Percentiles rank a stretch among this genome's conserved stretches.
Conservation (phyloP, 1,139 yeast genomes). For the Diutina scorzettiae region DNA sequence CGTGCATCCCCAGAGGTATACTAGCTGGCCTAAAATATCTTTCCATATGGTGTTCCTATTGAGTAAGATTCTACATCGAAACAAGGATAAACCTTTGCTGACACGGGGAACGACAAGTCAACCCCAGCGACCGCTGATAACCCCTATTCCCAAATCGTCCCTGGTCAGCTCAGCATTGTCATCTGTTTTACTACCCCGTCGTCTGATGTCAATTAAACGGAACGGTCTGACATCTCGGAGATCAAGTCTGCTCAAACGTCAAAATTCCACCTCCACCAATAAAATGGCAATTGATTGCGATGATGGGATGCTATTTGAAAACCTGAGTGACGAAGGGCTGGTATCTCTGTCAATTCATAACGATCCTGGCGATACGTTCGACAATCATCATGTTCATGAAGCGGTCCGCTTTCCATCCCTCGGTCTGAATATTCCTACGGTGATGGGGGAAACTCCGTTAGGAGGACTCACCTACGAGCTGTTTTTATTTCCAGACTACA, state of each 20-base stretch:
- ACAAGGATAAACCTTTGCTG: neutral
- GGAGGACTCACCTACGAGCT: slow-evolving; percentile 26
- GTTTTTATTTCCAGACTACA: slow-evolving; percentile 40
- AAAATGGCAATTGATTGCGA: neutral
- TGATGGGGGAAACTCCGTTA: slow-evolving; percentile 12
- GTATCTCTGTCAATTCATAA: neutral
- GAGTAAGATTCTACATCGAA: neutral
- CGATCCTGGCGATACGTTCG: neutral
- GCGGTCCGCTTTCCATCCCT: neutral
- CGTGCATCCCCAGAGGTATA: too few species aligned
- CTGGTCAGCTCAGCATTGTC: slow-evolving; percentile 1
- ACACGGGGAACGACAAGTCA: too few species aligned
- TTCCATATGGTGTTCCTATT: neutral
- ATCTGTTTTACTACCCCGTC: neutral
- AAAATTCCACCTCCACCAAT: neutral
- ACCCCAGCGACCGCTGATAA: neutral
- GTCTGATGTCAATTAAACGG: neutral
- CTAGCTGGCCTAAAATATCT: neutral
- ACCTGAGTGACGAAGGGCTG: neutral
- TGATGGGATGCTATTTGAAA: neutral
- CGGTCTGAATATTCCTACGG: neutral
- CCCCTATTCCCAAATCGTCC: neutral
- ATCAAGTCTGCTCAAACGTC: neutral
- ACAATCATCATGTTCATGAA: slow-evolving; percentile 1
- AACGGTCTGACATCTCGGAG: neutral